Evolutionary conservation across 2,329 filamentous ascomycete genomes (phyloP).

Genomic region (Colletotrichum gigasporum): DNA sequence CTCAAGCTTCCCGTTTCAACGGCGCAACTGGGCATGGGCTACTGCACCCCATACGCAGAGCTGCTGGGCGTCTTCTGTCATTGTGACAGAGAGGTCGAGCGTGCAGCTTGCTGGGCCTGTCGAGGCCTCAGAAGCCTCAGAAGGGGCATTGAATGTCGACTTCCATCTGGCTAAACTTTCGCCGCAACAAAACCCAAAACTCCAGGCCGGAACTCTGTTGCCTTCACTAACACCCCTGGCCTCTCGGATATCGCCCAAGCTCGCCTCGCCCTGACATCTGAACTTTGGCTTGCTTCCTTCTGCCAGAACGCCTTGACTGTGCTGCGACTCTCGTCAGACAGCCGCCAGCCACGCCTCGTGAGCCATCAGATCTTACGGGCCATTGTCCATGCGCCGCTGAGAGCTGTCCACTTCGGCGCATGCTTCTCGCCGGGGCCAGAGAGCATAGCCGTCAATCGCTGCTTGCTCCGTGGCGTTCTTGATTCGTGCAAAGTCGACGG

Average conservation of each 20-base stretch:
- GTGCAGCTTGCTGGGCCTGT: not conserved
- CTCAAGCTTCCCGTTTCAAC: conserved; percentile 21
- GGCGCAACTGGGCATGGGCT: conserved; percentile 9
- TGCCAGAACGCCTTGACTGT: conserved; percentile 7
- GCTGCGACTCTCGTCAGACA: conserved; percentile 10
- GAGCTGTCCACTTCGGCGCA: not conserved
- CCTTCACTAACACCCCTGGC: not conserved
- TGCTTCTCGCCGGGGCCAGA: not conserved
- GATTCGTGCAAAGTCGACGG: not conserved
- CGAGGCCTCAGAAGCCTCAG: not conserved
- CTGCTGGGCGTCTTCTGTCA: conserved; percentile 12
- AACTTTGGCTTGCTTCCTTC: conserved; percentile 1
- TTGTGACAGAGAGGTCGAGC: conserved; percentile 5
- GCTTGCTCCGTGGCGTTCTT: not conserved
- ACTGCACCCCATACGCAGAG: conserved; percentile 3
- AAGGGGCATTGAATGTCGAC: conserved; percentile 14
- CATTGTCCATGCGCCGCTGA: not conserved
- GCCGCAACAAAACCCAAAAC: conserved; percentile 17
- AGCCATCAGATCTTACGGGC: conserved; percentile 13
- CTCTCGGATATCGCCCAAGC: conserved; percentile 1
- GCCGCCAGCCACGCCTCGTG: not conserved
- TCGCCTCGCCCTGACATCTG: conserved; percentile 8
- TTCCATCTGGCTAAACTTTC: conserved; percentile 6
- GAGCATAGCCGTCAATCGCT: not conserved
- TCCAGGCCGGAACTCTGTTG: conserved; percentile 15